A percentile compares a stretch with the other conserved stretches of the same genome.
phyloP scores from a whole-genome alignment of 2,329 filamentous ascomycete genomes.

The Coniochaeta prunicola region DNA sequence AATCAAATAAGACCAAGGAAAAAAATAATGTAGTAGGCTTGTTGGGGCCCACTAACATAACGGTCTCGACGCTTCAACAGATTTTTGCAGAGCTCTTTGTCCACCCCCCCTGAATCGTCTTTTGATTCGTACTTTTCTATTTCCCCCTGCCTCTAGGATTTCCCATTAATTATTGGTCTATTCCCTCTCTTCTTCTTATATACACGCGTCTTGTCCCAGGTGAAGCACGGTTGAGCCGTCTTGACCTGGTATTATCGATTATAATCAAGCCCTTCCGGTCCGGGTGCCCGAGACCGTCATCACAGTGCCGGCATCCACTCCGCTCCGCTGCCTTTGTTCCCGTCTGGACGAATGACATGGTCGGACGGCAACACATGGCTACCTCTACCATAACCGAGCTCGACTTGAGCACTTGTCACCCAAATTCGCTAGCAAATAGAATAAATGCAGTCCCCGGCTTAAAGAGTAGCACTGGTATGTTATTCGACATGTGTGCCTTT shows the following conservation, averaged over 20 bases:
- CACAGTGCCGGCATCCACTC: background rate
- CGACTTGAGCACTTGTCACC: conserved; percentile 38
- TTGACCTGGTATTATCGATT: background rate
- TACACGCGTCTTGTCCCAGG: background rate
- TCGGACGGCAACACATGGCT: conserved; percentile 25
- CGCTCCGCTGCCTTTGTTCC: background rate
- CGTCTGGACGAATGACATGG: conserved; percentile 24
- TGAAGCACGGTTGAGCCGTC: background rate
- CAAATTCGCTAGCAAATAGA: conserved; percentile 42
- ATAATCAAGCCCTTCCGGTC: background rate
- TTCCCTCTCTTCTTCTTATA: background rate
- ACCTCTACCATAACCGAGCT: conserved; percentile 35
- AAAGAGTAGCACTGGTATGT: conserved; percentile 54
- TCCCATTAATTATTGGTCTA: background rate
- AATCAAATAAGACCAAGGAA: background rate
- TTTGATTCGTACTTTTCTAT: background rate
- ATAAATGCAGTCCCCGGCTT: conserved; percentile 51
- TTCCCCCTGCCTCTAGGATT: background rate
- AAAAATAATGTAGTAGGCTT: background rate
- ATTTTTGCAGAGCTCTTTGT: background rate
- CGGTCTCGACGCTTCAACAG: background rate
- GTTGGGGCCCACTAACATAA: background rate
- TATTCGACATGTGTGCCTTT: background rate
- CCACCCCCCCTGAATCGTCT: background rate
- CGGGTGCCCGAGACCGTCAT: background rate